Conservation (phyloP, 169 alveolate species). For the Theileria parva region DNA sequence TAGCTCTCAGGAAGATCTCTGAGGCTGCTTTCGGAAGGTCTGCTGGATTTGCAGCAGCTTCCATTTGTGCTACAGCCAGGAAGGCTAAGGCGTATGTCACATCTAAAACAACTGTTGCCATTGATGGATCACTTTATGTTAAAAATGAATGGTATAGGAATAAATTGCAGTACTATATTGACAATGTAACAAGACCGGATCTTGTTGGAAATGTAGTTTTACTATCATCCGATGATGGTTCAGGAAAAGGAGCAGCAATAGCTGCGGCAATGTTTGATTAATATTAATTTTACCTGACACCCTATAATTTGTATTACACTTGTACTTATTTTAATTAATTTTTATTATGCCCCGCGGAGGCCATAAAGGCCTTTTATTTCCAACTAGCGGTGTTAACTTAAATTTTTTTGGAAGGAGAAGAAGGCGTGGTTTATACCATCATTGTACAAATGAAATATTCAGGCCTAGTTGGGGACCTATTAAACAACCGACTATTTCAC, state of each 20-base stretch:
- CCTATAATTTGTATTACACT: neutral
- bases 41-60: slow-evolving; percentile 84
- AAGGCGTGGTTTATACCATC: slow-evolving; percentile 75
- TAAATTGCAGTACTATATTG: slow-evolving; percentile 66
- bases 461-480: slow-evolving; percentile 79
- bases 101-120: slow-evolving; percentile 73
- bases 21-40: slow-evolving; percentile 80
- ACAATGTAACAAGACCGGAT: slow-evolving; percentile 71
- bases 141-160: slow-evolving; percentile 82
- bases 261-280: slow-evolving; percentile 80
- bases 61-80: slow-evolving; percentile 79
- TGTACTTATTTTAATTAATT: neutral
- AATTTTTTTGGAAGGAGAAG: slow-evolving; percentile 69
- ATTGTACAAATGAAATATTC: slow-evolving; percentile 73
- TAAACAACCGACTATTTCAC: slow-evolving; percentile 50
- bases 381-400: slow-evolving; percentile 73
- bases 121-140: slow-evolving; percentile 83
- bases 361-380: slow-evolving; percentile 63
- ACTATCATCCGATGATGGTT: slow-evolving; percentile 83
- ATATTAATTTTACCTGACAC: neutral
- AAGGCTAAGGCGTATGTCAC: slow-evolving; percentile 74
- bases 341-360: slow-evolving; percentile 64
- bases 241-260: slow-evolving; percentile 89
- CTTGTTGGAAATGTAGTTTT: slow-evolving; percentile 66
- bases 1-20: slow-evolving; percentile 70